Conservation (phyloP, 352 stramenopile species). For the Blastocystis sp. region DNA sequence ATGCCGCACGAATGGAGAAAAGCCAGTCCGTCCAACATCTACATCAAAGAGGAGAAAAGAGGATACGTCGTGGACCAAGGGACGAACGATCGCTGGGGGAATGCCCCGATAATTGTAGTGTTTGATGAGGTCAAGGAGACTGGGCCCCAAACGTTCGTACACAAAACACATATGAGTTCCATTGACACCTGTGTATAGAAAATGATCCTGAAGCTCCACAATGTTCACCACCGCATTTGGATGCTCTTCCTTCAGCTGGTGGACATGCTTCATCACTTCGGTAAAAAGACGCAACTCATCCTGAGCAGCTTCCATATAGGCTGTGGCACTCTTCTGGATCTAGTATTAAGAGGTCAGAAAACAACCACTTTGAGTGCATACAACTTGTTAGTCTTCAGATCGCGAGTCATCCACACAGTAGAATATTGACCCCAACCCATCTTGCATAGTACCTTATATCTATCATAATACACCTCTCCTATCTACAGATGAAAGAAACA, state of each 20-base stretch:
- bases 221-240: slow-evolving; percentile 65
- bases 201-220: slow-evolving; percentile 82
- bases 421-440: slow-evolving; percentile 99
- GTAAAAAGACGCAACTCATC: slow-evolving; percentile 74
- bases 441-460: slow-evolving; percentile 92
- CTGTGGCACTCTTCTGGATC: slow-evolving; percentile 91
- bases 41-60: slow-evolving; percentile 31
- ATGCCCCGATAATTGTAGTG: slow-evolving; percentile 96
- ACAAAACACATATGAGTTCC: slow-evolving; percentile 92
- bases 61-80: slow-evolving; percentile 46
- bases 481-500: slow-evolving; percentile 64
- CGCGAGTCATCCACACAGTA: slow-evolving; percentile 94
- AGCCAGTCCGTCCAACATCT: slow-evolving; percentile 89
- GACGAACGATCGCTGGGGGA: slow-evolving; percentile 80
- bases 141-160: slow-evolving; percentile 96
- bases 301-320: slow-evolving; percentile 93
- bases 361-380: slow-evolving; percentile 65
- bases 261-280: slow-evolving; percentile 12
- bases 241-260: neutral
- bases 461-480: slow-evolving; percentile 80
- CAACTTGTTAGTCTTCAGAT: slow-evolving; percentile 69
- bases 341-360: neutral
- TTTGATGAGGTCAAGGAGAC: slow-evolving; percentile 96
- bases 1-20: slow-evolving; percentile 96
- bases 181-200: slow-evolving; percentile 90